These are phyloP conservation scores for Skeletonema grethae DNA, from an alignment of 108 stramenopile species.

Conservation along the genomic window DNA sequence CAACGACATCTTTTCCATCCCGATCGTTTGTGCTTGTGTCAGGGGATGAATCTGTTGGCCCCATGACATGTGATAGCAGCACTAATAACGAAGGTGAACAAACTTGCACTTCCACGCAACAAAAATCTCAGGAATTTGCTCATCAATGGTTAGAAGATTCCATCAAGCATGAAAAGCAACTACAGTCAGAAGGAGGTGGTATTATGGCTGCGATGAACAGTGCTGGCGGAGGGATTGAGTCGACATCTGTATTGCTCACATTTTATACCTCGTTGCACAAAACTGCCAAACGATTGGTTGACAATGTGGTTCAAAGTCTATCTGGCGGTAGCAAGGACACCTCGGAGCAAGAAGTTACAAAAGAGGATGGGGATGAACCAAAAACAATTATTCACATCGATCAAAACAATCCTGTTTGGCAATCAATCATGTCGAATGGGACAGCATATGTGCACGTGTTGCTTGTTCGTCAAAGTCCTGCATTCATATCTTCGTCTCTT, in stretches of 20 bases:
- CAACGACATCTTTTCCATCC: slow-evolving; percentile 38
- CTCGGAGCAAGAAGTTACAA: slow-evolving; percentile 4
- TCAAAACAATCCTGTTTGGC: slow-evolving; percentile 60
- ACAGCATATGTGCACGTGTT: slow-evolving; percentile 74
- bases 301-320: slow-evolving; percentile 5
- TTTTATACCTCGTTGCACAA: slow-evolving; percentile 51
- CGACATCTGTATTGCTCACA: slow-evolving; percentile 71
- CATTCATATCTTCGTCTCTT: slow-evolving; percentile 38
- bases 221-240: slow-evolving; percentile 89
- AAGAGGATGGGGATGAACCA: slow-evolving; percentile 32
- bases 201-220: slow-evolving; percentile 71
- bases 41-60: slow-evolving; percentile 34
- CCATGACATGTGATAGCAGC: slow-evolving; percentile 41
- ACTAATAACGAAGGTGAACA: slow-evolving; percentile 10
- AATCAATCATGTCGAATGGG: slow-evolving; percentile 63
- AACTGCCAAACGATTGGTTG: slow-evolving; percentile 17
- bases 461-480: slow-evolving; percentile 48
- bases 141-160: slow-evolving; percentile 66
- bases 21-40: slow-evolving; percentile 61
- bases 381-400: slow-evolving; percentile 59
- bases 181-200: slow-evolving; percentile 63
- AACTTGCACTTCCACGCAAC: slow-evolving; percentile 16
- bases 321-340: slow-evolving; percentile 4
- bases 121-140: slow-evolving; percentile 57
- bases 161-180: slow-evolving; percentile 53